Base-by-base conservation (phyloP, 352 stramenopile genomes). In the Phytopythium sindhum region DNA sequence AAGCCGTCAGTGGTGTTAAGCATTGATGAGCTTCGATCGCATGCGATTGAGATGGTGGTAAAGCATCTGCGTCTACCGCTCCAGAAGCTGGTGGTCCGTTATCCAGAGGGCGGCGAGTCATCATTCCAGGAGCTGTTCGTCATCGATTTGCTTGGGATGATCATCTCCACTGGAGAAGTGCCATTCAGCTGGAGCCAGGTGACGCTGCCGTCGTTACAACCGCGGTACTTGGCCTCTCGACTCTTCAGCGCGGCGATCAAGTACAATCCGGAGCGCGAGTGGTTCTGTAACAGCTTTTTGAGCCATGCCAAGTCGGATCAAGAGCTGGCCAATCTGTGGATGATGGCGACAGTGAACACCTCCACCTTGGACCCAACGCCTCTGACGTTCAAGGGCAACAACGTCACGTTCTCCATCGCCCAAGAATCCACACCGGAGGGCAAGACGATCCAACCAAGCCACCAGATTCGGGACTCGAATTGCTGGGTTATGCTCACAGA, bases 401-500 rank as follows among this genome's bases (percentile, higher is more conserved):
- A 69, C 19, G 51, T 48, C 4, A 61, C 62, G n/a, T 84, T 79
- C 21, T 62, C 47, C 1, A 57, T 87, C 35, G 50, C 37, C 29
- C 21, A 21, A 6, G 12, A 47, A 2, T 14, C 53, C 26, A 44
- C 39, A 53, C 14, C 2, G 23, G 11, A 35, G 12, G 60, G 42
- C 10, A 42, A 26, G 11, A 28, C 28, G 9, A 4, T 44, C 35
- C 35, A 51, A 39, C 6, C 42, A 10, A 14, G n/a, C 14, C 37
- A 26, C 5, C 47, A 65, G 61, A 61, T 73, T 37, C 64, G 66
- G 37, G 79, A 90, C 61, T 81, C 81, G 21, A 80, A 82, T 54
- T 93, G 83, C 50, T 94, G 86, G 86, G 33, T 88, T 7, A 72
- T 80, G 62, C 60, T 95, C 15, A 89, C 84, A 0, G 86, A 95